phyloP scores from a whole-genome alignment of 176 grass and related monocot genomes.

The Alloteropsis semialata region DNA sequence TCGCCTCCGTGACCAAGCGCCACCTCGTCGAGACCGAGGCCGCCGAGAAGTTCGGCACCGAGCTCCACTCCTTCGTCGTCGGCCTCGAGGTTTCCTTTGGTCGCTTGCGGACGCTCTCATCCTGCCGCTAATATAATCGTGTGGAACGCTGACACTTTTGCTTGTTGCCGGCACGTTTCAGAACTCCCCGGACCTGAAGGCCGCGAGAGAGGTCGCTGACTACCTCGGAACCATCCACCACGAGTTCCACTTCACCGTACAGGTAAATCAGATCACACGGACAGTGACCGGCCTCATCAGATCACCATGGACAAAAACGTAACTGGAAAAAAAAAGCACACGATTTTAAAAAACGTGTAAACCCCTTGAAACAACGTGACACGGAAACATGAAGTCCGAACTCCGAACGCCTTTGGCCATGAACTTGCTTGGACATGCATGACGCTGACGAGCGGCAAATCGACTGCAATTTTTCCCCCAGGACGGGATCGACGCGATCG shows the following conservation, averaged over 20 bases:
- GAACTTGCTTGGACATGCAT: neutral
- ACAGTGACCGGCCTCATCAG: neutral
- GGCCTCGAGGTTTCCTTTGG: slow-evolving; percentile 57
- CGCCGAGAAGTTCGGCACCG: slow-evolving; percentile 71
- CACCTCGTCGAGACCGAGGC: slow-evolving; percentile 90
- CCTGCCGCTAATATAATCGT: neutral
- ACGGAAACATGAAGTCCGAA: neutral
- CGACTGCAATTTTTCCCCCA: neutral
- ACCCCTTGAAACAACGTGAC: neutral
- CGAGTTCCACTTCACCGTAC: slow-evolving; percentile 94
- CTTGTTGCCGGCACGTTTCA: slow-evolving; percentile 23
- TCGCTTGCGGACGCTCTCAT: neutral
- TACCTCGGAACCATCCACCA: slow-evolving; percentile 91
- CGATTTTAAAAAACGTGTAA: neutral
- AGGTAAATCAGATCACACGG: slow-evolving; percentile 45
- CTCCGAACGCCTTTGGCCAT: neutral
- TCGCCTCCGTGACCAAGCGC: slow-evolving; percentile 79
- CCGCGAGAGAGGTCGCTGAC: slow-evolving; percentile 75
- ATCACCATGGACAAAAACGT: neutral
- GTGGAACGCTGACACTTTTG: neutral
- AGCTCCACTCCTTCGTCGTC: slow-evolving; percentile 96
- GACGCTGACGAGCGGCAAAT: neutral
- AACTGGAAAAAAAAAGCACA: neutral
- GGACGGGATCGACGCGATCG: slow-evolving; percentile 98
- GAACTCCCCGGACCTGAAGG: slow-evolving; percentile 89